phyloP scores from a whole-genome alignment of 2,329 filamentous ascomycete genomes.

The Mycosphaerella sp. region DNA sequence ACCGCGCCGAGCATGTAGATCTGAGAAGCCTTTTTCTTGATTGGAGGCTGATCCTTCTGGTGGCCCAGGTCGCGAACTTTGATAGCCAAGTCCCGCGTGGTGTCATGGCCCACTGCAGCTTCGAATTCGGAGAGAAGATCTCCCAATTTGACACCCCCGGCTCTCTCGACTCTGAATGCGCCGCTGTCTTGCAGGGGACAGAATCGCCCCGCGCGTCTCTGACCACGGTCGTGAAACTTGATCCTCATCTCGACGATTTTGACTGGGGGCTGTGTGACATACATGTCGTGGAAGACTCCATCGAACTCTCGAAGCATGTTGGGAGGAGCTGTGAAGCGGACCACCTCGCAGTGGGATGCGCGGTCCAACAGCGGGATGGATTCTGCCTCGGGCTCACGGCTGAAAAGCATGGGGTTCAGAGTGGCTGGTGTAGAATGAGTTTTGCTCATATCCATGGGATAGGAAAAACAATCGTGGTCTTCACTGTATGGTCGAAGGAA shows the following conservation, averaged over 20 bases:
- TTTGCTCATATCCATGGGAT: background rate
- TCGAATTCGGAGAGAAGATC: background rate
- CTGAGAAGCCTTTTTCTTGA: background rate
- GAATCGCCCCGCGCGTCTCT: background rate
- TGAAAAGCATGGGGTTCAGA: constrained; percentile 15
- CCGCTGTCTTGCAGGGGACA: background rate
- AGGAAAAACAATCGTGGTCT: background rate
- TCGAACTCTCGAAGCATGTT: background rate
- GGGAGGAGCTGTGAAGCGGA: constrained; percentile 6
- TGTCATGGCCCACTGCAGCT: background rate
- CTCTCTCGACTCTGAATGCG: constrained; percentile 1
- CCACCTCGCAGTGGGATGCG: constrained; percentile 9
- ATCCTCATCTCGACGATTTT: constrained; percentile 1
- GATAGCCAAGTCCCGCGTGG: background rate
- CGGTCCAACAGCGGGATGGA: background rate
- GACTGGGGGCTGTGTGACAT: constrained; percentile 12
- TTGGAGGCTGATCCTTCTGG: background rate
- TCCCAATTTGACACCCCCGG: background rate
- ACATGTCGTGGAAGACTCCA: constrained; percentile 13
- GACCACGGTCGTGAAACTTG: constrained; percentile 2
- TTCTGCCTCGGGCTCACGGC: background rate
- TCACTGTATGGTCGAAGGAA: background rate
- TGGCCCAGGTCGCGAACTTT: background rate
- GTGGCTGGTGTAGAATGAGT: background rate
- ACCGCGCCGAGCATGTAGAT: constrained; percentile 17